Evolutionary conservation across 768 basidiomycete genomes (phyloP).

Genomic region (Suillus subalutaceus): DNA sequence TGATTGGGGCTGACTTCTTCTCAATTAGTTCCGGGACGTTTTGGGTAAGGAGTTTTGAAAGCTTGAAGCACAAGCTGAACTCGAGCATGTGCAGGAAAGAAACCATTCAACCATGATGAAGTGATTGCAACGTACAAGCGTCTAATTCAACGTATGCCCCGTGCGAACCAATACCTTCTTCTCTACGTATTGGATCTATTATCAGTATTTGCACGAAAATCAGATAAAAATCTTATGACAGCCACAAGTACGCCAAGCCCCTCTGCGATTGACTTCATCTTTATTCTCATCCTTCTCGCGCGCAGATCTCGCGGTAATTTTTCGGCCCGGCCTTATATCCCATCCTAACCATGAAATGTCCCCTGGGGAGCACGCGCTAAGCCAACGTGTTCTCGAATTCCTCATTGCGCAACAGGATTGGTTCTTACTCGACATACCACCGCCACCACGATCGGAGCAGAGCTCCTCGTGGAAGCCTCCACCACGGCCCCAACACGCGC

Average conservation of each 20-base stretch:
- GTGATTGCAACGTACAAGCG: constrained; percentile 80
- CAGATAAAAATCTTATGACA: constrained; percentile 94
- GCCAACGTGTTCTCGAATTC: constrained; percentile 91
- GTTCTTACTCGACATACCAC: constrained; percentile 88
- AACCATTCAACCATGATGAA: constrained; percentile 68
- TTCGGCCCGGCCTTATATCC: constrained; percentile 92
- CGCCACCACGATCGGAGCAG: constrained; percentile 51
- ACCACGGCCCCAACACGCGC: constrained; percentile 15
- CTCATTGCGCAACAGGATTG: constrained; percentile 95
- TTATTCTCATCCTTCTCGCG: not conserved
- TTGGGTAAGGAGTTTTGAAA: constrained; percentile 51
- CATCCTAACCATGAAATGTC: constrained; percentile 87
- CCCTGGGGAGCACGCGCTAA: constrained; percentile 83
- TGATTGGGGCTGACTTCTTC: constrained; percentile 18
- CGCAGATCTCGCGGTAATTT: constrained; percentile 93
- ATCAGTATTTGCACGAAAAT: constrained; percentile 91
- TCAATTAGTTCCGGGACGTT: constrained; percentile 72
- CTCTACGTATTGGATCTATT: constrained; percentile 96
- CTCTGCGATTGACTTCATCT: constrained; percentile 10
- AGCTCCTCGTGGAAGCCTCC: constrained; percentile 31
- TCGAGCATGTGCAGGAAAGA: constrained; percentile 51
- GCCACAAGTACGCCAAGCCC: constrained; percentile 71
- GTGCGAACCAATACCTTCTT: constrained; percentile 92
- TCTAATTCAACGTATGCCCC: constrained; percentile 83
- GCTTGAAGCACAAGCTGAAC: constrained; percentile 1